Base-by-base conservation (phyloP, 2,329 filamentous ascomycete species). In the Pyrenophora teres region DNA sequence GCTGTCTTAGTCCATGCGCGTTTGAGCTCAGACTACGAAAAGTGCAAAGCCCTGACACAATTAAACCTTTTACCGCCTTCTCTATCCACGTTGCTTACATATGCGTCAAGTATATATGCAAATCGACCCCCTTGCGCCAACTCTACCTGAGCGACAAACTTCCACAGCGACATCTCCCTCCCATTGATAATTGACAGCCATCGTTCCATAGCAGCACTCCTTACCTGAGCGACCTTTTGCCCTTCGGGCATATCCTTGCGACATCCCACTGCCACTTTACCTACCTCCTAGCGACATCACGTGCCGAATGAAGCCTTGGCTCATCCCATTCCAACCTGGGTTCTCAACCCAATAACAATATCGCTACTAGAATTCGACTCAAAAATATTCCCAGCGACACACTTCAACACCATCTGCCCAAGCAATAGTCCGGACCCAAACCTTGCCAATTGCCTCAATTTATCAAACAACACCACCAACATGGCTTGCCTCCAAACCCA, bases 31-130 rank as follows among this genome's bases (percentile, higher is more conserved):
- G 54, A 56, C 54, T 51, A 47, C 51, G 53, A 57, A 52, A 55
- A 56, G 56, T 58, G 58, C 60, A 54, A 62, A 55, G 52, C 51
- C 52, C 52, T 52, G 54, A 59, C 56, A 52, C 56, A 60, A 60
- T 41, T 36, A 50, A 45, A 36, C 42, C 37, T 54, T 43, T 53
- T 57, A 51, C 50, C 48, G 52, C 54, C 61, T 59, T 44, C 32
- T 52, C 54, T 37, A 35, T 38, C 43, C 44, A 42, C 50, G 30
- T 40, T 38, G 35, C 33, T 33, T 21, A 42, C 40, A 52, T 42
- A 48, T 58, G 56, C 55, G 38, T 57, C 56, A 46, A 54, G 54
- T 62, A 62, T 57, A 63, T 57, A 57, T 62, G 54, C 40, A 43
- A 50, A 42, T 44, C 54, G 46, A 60, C 38, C 16, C 21, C 46